These are phyloP conservation scores for Talaromyces sp. DNA, from an alignment of 2,329 filamentous ascomycete genomes.

Conservation along the genomic window DNA sequence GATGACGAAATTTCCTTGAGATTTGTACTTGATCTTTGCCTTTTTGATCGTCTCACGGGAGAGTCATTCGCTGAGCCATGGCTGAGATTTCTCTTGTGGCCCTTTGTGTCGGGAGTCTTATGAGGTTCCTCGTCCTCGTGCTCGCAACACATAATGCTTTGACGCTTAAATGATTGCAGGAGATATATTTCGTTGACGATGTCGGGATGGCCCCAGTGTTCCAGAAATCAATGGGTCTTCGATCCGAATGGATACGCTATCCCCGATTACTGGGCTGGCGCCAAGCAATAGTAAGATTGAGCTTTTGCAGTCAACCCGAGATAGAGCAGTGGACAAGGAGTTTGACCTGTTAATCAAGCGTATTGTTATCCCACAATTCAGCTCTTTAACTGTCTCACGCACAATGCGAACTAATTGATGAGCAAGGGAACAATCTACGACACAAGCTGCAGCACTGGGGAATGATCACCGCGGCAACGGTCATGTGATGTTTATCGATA, in stretches of 20 bases:
- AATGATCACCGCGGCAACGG: constrained; percentile 35
- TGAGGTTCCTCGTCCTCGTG: constrained; percentile 10
- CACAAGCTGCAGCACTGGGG: background rate
- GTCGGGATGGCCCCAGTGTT: background rate
- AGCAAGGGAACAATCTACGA: background rate
- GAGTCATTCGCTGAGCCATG: constrained; percentile 25
- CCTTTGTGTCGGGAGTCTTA: background rate
- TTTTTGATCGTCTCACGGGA: constrained; percentile 34
- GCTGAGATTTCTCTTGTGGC: constrained; percentile 33
- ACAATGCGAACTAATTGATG: too few species aligned
- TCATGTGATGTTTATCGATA: constrained; percentile 42
- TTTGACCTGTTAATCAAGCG: too few species aligned
- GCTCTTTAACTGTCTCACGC: too few species aligned
- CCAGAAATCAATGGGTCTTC: constrained; percentile 3
- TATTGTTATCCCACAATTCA: too few species aligned
- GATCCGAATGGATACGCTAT: constrained; percentile 10
- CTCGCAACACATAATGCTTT: constrained; percentile 8
- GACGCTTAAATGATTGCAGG: background rate
- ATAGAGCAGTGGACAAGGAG: too few species aligned
- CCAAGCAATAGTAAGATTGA: background rate
- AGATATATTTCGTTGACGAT: background rate
- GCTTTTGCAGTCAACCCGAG: background rate
- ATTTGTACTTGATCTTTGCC: constrained; percentile 28
- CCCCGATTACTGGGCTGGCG: background rate
- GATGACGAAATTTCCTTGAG: constrained; percentile 21